Percentiles rank a stretch among this genome's conserved stretches.
These are phyloP conservation scores for Phytopythium aichiense DNA, from an alignment of 352 stramenopile genomes.

Conservation along the genomic window DNA sequence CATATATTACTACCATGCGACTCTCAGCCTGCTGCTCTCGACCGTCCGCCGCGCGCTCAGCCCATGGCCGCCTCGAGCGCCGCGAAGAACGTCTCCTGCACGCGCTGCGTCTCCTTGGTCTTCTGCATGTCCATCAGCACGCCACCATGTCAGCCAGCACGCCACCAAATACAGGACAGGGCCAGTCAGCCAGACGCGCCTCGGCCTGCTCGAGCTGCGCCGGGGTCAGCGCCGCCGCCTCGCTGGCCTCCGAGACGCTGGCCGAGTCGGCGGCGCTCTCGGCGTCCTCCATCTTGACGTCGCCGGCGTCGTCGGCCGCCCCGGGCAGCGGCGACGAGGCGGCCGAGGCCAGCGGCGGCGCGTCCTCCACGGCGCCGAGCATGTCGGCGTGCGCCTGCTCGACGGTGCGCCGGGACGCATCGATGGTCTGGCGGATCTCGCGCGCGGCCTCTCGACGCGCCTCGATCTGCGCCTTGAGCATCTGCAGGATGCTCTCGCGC, in stretches of 20 bases:
- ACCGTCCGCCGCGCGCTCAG: constrained; percentile 2
- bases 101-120: constrained; percentile 36
- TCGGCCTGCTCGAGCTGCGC: constrained; percentile 39
- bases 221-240: constrained; percentile 12
- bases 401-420: constrained; percentile 55
- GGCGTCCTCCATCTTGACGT: constrained; percentile 53
- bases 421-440: constrained; percentile 74
- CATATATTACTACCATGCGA: constrained; percentile 1
- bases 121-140: constrained; percentile 25
- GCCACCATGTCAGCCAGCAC: constrained; percentile 5
- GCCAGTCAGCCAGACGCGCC: constrained; percentile 8
- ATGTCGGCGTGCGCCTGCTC: constrained; percentile 59
- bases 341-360: constrained; percentile 10
- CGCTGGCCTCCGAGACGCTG: constrained; percentile 9
- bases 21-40: neutral
- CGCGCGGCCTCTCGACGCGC: constrained; percentile 62
- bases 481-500: constrained; percentile 80
- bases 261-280: constrained; percentile 13
- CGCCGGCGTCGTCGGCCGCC: constrained; percentile 13
- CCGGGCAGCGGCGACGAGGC: constrained; percentile 13
- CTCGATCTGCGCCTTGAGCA: constrained; percentile 77
- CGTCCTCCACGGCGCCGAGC: constrained; percentile 47
- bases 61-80: constrained; percentile 46
- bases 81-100: constrained; percentile 66
- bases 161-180: neutral